These are phyloP conservation scores for Tubosaeta sp. DNA, from an alignment of 768 basidiomycete genomes.

Conservation along the genomic window DNA sequence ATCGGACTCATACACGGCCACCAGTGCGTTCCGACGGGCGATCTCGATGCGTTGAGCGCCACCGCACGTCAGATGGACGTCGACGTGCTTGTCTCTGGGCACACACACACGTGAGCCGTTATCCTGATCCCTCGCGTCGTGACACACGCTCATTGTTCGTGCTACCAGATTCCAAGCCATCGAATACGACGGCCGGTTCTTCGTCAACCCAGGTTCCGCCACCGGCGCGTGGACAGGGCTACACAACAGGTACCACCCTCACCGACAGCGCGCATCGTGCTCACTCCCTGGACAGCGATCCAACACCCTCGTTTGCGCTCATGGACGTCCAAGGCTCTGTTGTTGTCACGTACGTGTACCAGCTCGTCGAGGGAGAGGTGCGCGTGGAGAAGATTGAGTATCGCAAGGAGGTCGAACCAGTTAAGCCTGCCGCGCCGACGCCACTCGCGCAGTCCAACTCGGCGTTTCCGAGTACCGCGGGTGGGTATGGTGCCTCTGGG, in stretches of 20 bases:
- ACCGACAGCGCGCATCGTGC: not conserved
- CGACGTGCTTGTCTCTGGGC: slow-evolving; percentile 89
- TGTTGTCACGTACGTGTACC: slow-evolving; percentile 96
- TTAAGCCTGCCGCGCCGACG: slow-evolving; percentile 26
- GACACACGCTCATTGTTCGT: not conserved
- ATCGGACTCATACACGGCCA: slow-evolving; percentile 95
- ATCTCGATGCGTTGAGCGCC: slow-evolving; percentile 83
- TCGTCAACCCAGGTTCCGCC: slow-evolving; percentile 92
- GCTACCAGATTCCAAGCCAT: slow-evolving; percentile 89
- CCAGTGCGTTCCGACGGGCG: slow-evolving; percentile 89
- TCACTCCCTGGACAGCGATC: slow-evolving; percentile 49
- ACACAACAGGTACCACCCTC: slow-evolving; percentile 5
- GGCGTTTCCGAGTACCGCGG: slow-evolving; percentile 26
- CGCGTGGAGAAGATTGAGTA: slow-evolving; percentile 90
- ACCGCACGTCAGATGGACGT: slow-evolving; percentile 97
- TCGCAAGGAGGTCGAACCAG: slow-evolving; percentile 53
- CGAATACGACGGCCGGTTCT: slow-evolving; percentile 88
- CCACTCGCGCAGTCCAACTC: slow-evolving; percentile 30
- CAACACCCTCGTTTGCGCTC: slow-evolving; percentile 90
- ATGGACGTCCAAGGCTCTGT: slow-evolving; percentile 98
- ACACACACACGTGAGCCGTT: slow-evolving; percentile 83
- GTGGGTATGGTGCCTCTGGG: slow-evolving; percentile 18
- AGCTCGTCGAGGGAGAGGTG: slow-evolving; percentile 90
- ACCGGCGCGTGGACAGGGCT: slow-evolving; percentile 90
- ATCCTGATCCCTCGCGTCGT: too few species aligned